Conservation (phyloP, 306 rosid genomes). For the Albizia julibrissin region DNA sequence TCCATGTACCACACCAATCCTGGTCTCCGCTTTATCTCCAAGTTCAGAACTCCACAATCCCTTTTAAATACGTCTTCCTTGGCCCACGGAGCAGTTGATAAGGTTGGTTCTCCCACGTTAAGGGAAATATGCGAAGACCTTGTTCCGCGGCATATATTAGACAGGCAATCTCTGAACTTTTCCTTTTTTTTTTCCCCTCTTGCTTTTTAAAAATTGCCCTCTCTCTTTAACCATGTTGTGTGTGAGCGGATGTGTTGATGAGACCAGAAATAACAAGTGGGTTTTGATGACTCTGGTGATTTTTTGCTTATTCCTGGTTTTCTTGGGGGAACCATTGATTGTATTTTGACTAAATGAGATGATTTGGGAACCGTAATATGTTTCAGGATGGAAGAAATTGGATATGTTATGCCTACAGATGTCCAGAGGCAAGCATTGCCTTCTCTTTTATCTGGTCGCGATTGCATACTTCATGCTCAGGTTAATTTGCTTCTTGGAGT, state of each 20-base stretch:
- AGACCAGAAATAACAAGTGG: not conserved
- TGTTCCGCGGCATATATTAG: slow-evolving; percentile 63
- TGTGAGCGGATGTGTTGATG: not conserved
- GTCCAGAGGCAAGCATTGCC: slow-evolving; percentile 78
- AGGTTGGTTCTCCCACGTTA: slow-evolving; percentile 45
- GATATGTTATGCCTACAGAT: slow-evolving; percentile 70
- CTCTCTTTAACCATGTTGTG: not conserved
- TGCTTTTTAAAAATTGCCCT: not conserved
- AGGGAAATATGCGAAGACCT: slow-evolving; percentile 53
- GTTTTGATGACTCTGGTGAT: not conserved
- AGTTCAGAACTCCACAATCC: slow-evolving; percentile 38
- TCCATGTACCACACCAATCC: slow-evolving; percentile 12
- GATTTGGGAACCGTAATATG: not conserved
- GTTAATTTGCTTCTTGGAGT: slow-evolving; percentile 43
- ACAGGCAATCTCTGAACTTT: slow-evolving; percentile 45
- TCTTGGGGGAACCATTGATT: not conserved
- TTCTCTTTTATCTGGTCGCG: slow-evolving; percentile 64
- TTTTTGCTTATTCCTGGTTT: slow-evolving; percentile 3
- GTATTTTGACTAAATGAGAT: not conserved
- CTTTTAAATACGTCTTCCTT: slow-evolving; percentile 38
- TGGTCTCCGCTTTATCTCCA: slow-evolving; percentile 16
- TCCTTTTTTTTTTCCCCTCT: not conserved
- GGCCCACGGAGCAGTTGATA: slow-evolving; percentile 21
- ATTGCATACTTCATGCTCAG: slow-evolving; percentile 94
- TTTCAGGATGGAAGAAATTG: slow-evolving; percentile 80